Evolutionary conservation across 495 filamentous ascomycete genomes (phyloP).

Genomic region (Trichoderma orchidacearum): DNA sequence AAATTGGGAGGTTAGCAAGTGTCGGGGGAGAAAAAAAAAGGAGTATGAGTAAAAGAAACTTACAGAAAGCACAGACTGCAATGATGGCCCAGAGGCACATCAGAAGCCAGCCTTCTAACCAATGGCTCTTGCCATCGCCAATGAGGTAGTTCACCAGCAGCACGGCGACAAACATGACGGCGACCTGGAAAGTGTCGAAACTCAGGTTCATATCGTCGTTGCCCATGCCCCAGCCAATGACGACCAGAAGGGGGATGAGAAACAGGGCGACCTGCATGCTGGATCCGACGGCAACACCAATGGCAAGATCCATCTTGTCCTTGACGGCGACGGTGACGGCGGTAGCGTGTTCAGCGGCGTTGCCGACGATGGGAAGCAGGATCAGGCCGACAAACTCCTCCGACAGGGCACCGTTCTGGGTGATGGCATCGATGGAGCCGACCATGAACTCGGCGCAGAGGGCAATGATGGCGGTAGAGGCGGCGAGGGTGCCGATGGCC

Average conservation of each 20-base stretch:
- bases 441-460: slow-evolving; percentile 90
- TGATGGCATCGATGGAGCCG: slow-evolving; percentile 58
- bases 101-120: slow-evolving; percentile 64
- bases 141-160: slow-evolving; percentile 78
- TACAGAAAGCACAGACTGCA: slow-evolving; percentile 41
- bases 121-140: slow-evolving; percentile 45
- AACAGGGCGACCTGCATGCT: slow-evolving; percentile 80
- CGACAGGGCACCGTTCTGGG: slow-evolving; percentile 39
- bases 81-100: slow-evolving; percentile 66
- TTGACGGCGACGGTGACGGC: slow-evolving; percentile 77
- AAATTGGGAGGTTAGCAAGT: not conserved
- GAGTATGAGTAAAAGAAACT: no score
- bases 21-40: no score
- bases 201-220: slow-evolving; percentile 54
- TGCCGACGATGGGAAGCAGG: slow-evolving; percentile 78
- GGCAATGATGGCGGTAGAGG: slow-evolving; percentile 68
- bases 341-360: slow-evolving; percentile 78
- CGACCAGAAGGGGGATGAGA: slow-evolving; percentile 61
- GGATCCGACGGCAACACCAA: slow-evolving; percentile 72
- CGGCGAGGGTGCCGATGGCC: slow-evolving; percentile 54
- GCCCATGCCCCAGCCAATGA: slow-evolving; percentile 72
- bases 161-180: slow-evolving; percentile 64
- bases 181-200: slow-evolving; percentile 74
- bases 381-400: slow-evolving; percentile 76
- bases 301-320: slow-evolving; percentile 84